Percentiles rank a stretch among this genome's conserved stretches.
Evolutionary conservation across 192 early-diverging fungal species (phyloP).

Genomic region (Coemansia reversa): DNA sequence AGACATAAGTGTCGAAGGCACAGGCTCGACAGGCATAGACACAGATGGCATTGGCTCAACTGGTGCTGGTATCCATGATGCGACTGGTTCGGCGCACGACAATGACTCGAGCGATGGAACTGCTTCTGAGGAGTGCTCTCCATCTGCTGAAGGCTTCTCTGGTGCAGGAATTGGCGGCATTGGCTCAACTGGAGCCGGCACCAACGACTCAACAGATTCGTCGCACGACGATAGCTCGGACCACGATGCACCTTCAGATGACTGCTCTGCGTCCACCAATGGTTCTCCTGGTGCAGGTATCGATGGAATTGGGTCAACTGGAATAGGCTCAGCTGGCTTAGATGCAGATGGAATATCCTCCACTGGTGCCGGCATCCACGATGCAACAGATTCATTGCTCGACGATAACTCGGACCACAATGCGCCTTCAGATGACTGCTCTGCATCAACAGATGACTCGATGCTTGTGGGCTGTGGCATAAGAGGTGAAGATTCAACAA

Average conservation of each 20-base stretch:
- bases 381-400: constrained; percentile 1
- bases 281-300: constrained; percentile 11
- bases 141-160: too few species aligned
- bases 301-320: constrained; percentile 13
- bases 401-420: neutral
- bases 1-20: constrained; percentile 1
- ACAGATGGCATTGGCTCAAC: neutral
- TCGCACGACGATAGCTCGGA: neutral
- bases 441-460: constrained; percentile 2
- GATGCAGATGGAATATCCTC: constrained; percentile 1
- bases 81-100: neutral
- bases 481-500: constrained; percentile 27
- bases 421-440: neutral
- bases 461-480: constrained; percentile 11
- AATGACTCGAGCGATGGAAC: too few species aligned
- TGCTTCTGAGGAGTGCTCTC: neutral
- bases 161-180: constrained; percentile 10
- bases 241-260: neutral
- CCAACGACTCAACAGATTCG: neutral
- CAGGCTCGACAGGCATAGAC: too few species aligned
- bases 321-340: constrained; percentile 6
- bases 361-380: constrained; percentile 2
- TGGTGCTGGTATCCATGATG: constrained; percentile 1
- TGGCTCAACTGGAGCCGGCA: constrained; percentile 6
- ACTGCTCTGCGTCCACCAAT: neutral